Base-by-base conservation (phyloP, 202 grass and related monocot genomes). In the Schoenoplectus tabernaemontani region DNA sequence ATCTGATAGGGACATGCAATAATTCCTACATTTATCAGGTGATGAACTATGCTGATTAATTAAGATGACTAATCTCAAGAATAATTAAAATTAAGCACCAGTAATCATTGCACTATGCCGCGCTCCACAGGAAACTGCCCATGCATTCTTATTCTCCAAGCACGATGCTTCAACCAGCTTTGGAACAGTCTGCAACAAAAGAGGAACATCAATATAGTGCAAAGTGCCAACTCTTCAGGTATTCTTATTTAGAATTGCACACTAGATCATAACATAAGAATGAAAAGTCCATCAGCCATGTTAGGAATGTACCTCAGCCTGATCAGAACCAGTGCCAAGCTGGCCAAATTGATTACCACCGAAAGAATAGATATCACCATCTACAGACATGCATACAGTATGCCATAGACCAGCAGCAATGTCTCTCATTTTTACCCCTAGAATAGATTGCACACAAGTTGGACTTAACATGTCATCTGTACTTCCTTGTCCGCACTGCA, bases 281-380 rank as follows among this genome's bases (percentile, higher is more conserved):
- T 5, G 4, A 22, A 79, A 69, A 0, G 0, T 46, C 26, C 9
- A 24, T 46, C 19, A 59, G 42, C 28, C 16, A 60, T 60, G 13
- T 37, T 28, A 2, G 77, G 72, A 39, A 41, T 56, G 41, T 86
- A 99, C 96, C 92, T 99, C 96, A 82, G 92, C 88, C 86, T 96
- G 92, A 87, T 99, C 96, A 96, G 92, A 99, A 83, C 96, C 92
- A 80, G 84, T 85, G n/a, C 96, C 96, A 20, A 99, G 90, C 84
- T 99, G 96, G 20, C 96, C 96, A 37, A 99, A 99, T 60, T 99
- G 96, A 63, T 99, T 99, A 46, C 96, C 92, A 60, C 96, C 96
- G 57, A 99, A 99, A 7, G 96, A 91, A 88, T 99, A 99, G 23
- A 99, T 83, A 91, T 86, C 90, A 0, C 96, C 96, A 89, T 96